Base-by-base conservation (phyloP, 495 filamentous ascomycete species). In the Geoglossum glabrum region DNA sequence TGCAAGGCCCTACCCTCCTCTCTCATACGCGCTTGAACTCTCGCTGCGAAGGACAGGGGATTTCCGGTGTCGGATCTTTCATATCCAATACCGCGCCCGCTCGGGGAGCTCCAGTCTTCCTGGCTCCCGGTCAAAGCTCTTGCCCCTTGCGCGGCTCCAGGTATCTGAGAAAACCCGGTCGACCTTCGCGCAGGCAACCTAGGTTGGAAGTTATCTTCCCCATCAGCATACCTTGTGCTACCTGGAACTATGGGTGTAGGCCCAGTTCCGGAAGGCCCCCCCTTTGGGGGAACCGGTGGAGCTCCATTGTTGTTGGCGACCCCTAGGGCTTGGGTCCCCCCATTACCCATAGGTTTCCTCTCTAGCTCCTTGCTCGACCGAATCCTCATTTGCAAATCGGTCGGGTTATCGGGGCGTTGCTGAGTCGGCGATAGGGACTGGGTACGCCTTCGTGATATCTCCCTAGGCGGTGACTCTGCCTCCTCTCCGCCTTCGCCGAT, bases 401-500 rank as follows among this genome's bases (percentile, higher is more conserved):
- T n/a, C 17, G 46, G 46, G 26, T 25, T 50, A 26, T 9, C 28
- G 11, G 5, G 25, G 5, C 54, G 54, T 46, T 40, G n/a, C 19
- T 57, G 56, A 6, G 56, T 30, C 10, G 56, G 34, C 4, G 40
- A 47, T 10, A 36, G 54, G 19, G 56, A 57, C 19, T 46, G 15
- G 33, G 15, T 27, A 10, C 56, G 31, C 38, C 19, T 13, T 30
- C 34, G 31, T 0, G 77, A 79, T 19, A 94, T 81, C 63, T 90
- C 85, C 21, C 78, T 72, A 0, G 80, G 76, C 6, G 84, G 83
- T 3, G 71, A 68, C 38, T 85, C 81, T 45, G 82, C 79, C 61
- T 93, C 87, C 68, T 94, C 88, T 15, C 89, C 89, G 25, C 89
- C 89, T 63, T 86, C 79, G 26, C 89, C 89, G 67, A 95, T 93